phyloP scores from a whole-genome alignment of 2,329 filamentous ascomycete species.

The Juglanconis sp. region DNA sequence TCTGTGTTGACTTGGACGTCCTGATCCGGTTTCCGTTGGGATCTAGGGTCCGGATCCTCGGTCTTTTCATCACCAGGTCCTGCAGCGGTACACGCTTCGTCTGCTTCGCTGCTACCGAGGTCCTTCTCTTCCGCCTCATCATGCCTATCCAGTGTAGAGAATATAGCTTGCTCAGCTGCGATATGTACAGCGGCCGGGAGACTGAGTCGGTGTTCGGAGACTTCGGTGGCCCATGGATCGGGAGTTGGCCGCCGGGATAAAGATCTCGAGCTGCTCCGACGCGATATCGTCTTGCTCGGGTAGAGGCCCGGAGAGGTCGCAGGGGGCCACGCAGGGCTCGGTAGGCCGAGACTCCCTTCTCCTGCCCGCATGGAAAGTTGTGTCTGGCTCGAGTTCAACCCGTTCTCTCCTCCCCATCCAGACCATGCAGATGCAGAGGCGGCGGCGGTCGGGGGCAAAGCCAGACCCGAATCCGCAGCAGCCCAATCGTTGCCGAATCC shows the following conservation, averaged over 20 bases:
- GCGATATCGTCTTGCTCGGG: slow-evolving; percentile 23
- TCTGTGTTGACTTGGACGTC: background rate
- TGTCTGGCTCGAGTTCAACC: slow-evolving; percentile 22
- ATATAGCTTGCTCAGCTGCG: slow-evolving; percentile 15
- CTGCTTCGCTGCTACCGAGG: background rate
- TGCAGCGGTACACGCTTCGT: background rate
- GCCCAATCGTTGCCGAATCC: slow-evolving; percentile 36
- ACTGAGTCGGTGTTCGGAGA: slow-evolving; percentile 20
- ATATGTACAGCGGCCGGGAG: slow-evolving; percentile 12
- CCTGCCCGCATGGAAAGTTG: slow-evolving; percentile 28
- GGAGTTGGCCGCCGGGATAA: slow-evolving; percentile 33
- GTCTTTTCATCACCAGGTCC: background rate
- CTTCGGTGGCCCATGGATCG: slow-evolving; percentile 40
- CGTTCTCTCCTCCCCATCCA: slow-evolving; percentile 24
- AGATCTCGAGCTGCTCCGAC: slow-evolving; percentile 17
- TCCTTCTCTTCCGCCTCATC: slow-evolving; percentile 12
- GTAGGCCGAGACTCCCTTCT: slow-evolving; percentile 31
- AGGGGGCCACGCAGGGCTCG: slow-evolving; percentile 39
- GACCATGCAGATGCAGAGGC: slow-evolving; percentile 27
- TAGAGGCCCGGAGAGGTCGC: slow-evolving; percentile 34
- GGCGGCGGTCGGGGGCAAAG: slow-evolving; percentile 21
- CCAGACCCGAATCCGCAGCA: slow-evolving; percentile 25
- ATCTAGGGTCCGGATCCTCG: background rate
- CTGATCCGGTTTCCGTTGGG: background rate
- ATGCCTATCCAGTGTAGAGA: slow-evolving; percentile 14